A percentile compares a stretch with the other conserved stretches of the same genome.
Evolutionary conservation across 1,284 basidiomycete genomes (phyloP).

Genomic region (Albatrellus sp.): DNA sequence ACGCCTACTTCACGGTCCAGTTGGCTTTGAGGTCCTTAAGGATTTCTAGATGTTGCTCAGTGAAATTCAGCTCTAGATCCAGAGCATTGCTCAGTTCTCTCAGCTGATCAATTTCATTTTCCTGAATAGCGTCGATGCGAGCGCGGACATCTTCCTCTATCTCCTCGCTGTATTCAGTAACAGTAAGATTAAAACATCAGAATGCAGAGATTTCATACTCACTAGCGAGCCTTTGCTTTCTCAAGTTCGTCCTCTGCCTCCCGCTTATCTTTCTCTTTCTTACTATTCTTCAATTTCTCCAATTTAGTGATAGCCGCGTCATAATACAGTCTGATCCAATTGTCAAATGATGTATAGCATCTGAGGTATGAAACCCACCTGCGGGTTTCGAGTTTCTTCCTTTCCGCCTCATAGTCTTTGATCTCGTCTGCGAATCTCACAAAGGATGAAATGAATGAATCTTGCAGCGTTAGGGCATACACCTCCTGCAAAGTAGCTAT

Average conservation of each 20-base stretch:
- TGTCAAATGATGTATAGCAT: not conserved
- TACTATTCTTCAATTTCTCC: slow-evolving; percentile 52
- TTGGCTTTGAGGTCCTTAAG: slow-evolving; percentile 51
- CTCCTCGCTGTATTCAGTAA: slow-evolving; percentile 48
- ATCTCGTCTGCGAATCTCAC: slow-evolving; percentile 51
- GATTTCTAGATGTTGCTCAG: slow-evolving; percentile 57
- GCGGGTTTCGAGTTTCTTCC: slow-evolving; percentile 74
- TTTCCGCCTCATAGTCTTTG: slow-evolving; percentile 56
- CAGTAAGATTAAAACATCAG: not conserved
- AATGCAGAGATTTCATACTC: slow-evolving; percentile 18
- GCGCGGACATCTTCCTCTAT: slow-evolving; percentile 66
- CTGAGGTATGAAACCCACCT: slow-evolving; percentile 27
- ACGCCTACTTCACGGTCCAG: slow-evolving; percentile 50
- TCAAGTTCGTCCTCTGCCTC: slow-evolving; percentile 72
- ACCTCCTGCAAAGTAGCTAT: slow-evolving; percentile 73
- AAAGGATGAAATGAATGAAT: slow-evolving; percentile 59
- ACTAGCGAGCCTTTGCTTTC: slow-evolving; percentile 63
- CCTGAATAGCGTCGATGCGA: slow-evolving; percentile 66
- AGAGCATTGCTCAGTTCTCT: slow-evolving; percentile 58
- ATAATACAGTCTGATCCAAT: slow-evolving; percentile 38
- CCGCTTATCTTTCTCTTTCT: slow-evolving; percentile 57
- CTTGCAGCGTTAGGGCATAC: slow-evolving; percentile 56
- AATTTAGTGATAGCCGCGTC: slow-evolving; percentile 61
- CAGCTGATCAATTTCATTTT: slow-evolving; percentile 60
- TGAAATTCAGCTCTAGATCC: slow-evolving; percentile 62